Percentiles rank a stretch among this genome's conserved stretches.
Evolutionary conservation across 768 basidiomycete genomes (phyloP).

Genomic region (Goffeauzyma gilvescens): DNA sequence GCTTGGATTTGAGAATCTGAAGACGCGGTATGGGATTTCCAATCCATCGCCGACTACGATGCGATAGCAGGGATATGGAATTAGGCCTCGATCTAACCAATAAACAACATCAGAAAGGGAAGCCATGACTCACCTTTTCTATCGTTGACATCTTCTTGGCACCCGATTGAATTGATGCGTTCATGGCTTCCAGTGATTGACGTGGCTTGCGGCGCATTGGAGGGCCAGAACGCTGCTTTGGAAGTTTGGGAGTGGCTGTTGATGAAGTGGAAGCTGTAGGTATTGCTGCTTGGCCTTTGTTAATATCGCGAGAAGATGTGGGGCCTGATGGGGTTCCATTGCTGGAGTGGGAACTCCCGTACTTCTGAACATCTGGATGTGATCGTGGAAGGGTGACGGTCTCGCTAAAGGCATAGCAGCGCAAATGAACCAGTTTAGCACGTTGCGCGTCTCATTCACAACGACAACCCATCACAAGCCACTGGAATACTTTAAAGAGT

Average conservation of each 20-base stretch:
- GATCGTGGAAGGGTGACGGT: constrained; percentile 13
- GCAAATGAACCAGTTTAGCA: too few relatives aligned
- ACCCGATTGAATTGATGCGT: constrained; percentile 13
- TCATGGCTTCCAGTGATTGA: constrained; percentile 25
- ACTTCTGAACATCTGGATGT: constrained; percentile 22
- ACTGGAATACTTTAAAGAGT: too few relatives aligned
- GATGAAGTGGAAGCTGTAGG: too few relatives aligned
- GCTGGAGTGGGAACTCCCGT: background rate
- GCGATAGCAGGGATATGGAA: background rate
- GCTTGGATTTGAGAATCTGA: constrained; percentile 3
- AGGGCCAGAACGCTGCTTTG: constrained; percentile 4
- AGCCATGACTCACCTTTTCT: constrained; percentile 20
- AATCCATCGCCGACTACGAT: constrained; percentile 24
- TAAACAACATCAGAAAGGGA: background rate
- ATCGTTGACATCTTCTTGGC: constrained; percentile 31
- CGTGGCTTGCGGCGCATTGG: constrained; percentile 20
- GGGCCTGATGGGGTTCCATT: background rate
- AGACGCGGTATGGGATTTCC: constrained; percentile 19
- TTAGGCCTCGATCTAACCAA: background rate
- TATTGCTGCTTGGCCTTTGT: background rate
- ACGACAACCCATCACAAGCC: too few relatives aligned
- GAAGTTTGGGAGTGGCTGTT: background rate
- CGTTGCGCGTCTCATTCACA: too few relatives aligned
- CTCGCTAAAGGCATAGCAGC: constrained; percentile 15
- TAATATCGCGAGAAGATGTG: background rate